Conservation (phyloP, 345 rosid species). For the Acer yangbiense region DNA sequence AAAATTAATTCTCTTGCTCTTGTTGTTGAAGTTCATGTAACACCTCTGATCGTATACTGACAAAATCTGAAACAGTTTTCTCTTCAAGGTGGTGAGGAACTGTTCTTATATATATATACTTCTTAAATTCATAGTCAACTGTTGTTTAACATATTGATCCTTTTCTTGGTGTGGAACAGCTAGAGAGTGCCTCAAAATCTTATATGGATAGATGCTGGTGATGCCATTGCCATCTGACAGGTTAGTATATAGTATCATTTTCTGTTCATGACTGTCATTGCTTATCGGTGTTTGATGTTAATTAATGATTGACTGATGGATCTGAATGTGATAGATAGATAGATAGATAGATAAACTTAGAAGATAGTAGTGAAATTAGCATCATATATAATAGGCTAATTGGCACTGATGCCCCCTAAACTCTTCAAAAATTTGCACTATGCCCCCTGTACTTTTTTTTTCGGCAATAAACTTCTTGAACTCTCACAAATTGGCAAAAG, state of each 20-base stretch:
- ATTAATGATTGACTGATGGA: too few species aligned
- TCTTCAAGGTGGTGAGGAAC: background rate
- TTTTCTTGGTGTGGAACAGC: background rate
- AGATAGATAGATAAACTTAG: too few species aligned
- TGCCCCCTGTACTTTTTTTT: too few species aligned
- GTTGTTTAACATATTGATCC: background rate
- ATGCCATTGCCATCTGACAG: background rate
- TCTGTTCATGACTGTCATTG: background rate
- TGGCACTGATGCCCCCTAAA: too few species aligned
- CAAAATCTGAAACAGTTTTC: background rate
- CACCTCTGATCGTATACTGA: background rate
- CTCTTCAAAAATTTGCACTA: too few species aligned
- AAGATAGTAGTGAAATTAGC: too few species aligned
- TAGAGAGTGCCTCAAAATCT: background rate
- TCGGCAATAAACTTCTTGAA: too few species aligned
- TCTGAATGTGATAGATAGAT: too few species aligned
- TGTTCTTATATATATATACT: background rate
- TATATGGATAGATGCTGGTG: background rate
- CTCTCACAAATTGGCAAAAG: too few species aligned
- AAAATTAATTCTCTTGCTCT: background rate
- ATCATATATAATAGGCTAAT: background rate
- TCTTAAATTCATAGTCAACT: background rate
- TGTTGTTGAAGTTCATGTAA: background rate
- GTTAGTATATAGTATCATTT: background rate
- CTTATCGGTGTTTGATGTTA: background rate